Evolutionary conservation across 1,139 yeast genomes (phyloP), one percentile per base, ranked within the genome.

Genomic region (Taphrina deformans): DNA sequence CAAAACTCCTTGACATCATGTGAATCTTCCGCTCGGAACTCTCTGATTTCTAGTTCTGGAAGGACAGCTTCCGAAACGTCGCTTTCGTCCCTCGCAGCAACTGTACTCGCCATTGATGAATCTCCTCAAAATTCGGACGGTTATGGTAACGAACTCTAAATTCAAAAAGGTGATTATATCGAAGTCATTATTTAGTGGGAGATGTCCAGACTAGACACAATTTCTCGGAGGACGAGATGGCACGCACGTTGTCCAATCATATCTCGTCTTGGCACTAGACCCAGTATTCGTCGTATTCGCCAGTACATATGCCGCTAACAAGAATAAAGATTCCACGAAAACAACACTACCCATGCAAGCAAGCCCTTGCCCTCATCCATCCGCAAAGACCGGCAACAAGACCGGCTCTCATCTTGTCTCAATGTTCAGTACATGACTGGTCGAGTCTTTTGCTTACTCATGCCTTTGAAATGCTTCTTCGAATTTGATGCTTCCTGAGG

Each of bases 401-500:
- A 29, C 10, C 33, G 33, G 6, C 33, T 29, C 10, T 5, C 44
- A 16, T 14, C 16, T 7, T 38, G 16, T 6, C 27, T 23, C 27
- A 24, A 21, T 7, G 3, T 9, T 59, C 41, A 59, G 35, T 59
- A 38, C 63, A 59, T 59, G 41, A 40, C 56, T 16, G 63, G 63
- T 3, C 63, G 48, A 10, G 50, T 29, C 46, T 53, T 40, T n/a
- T 60, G 65, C 60, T 65, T 65, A 45, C 55, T 51, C 55, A 53
- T 65, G 29, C 56, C 63, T 50, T 65, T 65, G 67, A 55, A 55
- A 40, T 65, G 67, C 51, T 62, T 65, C 44, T 65, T 65, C 16
- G 55, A 31, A 29, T 51, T 33, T 10, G 53, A 44, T 18, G 33
- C 29, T 31, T 50, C 53, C n/a, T 55, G 62, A 24, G 63, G 66